These are phyloP conservation scores for Trifolium fragiferum DNA, from an alignment of 306 rosid species.

Conservation along the genomic window DNA sequence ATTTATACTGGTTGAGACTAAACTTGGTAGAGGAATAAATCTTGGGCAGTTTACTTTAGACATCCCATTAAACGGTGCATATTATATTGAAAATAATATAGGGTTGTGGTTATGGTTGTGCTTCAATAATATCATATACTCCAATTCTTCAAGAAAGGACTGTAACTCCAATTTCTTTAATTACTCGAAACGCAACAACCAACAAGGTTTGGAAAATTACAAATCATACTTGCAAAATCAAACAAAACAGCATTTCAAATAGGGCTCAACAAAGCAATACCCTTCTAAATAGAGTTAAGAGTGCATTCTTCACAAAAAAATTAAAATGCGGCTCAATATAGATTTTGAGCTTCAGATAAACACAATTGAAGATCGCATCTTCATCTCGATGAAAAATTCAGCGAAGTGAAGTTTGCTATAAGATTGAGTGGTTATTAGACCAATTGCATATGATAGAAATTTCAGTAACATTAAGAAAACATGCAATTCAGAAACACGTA, in stretches of 20 bases:
- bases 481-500: slow-evolving; percentile 61
- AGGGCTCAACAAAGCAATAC: slow-evolving; percentile 1
- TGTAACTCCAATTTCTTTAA: not conserved
- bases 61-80: too few species aligned
- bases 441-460: slow-evolving; percentile 48
- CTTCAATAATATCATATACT: too few species aligned
- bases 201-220: not conserved
- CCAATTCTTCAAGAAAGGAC: not conserved
- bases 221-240: not conserved
- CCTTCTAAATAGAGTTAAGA: not conserved
- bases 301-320: not conserved
- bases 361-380: slow-evolving; percentile 20
- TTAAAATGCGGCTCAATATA: not conserved
- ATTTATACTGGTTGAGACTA: too few species aligned
- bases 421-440: slow-evolving; percentile 36
- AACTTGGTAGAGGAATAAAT: too few species aligned
- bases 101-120: too few species aligned
- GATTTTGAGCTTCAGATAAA: not conserved
- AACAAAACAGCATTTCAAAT: not conserved
- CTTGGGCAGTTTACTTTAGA: too few species aligned
- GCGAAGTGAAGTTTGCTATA: slow-evolving; percentile 22
- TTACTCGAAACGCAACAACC: not conserved
- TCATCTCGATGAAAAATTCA: not conserved
- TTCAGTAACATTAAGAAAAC: slow-evolving; percentile 57
- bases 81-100: too few species aligned